Conservation (phyloP, 345 rosid species). For the Populus davidiana region DNA sequence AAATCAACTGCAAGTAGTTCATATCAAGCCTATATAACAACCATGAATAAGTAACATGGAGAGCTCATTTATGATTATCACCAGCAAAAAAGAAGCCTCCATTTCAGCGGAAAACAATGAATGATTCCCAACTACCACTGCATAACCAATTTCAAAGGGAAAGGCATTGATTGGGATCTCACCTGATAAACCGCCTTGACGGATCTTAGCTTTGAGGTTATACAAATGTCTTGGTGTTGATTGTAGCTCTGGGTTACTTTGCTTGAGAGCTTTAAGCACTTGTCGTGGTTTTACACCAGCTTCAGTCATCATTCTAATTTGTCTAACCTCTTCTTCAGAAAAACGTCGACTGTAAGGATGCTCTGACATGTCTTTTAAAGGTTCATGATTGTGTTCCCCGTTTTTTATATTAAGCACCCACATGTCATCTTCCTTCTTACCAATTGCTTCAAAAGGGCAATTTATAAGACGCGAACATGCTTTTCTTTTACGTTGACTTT, state of each 20-base stretch:
- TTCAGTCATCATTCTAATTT: conserved; percentile 45
- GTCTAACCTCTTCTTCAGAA: conserved; percentile 44
- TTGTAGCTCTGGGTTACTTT: conserved; percentile 42
- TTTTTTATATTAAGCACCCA: conserved; percentile 42
- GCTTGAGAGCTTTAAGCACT: conserved; percentile 44
- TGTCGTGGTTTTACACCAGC: conserved; percentile 50
- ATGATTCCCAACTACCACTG: neutral
- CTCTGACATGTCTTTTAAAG: conserved; percentile 44
- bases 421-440: conserved; percentile 38
- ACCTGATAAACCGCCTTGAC: conserved; percentile 45
- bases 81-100: neutral
- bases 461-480: conserved; percentile 44
- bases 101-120: neutral
- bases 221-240: conserved; percentile 52
- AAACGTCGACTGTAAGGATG: conserved; percentile 52
- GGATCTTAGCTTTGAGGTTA: conserved; percentile 50
- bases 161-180: neutral
- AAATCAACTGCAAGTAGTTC: conserved; percentile 5
- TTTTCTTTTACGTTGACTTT: conserved; percentile 47
- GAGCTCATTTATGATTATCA: neutral
- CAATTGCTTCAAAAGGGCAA: conserved; percentile 49
- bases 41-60: neutral
- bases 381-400: conserved; percentile 45
- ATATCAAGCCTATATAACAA: neutral
- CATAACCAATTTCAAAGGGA: neutral